Percentiles rank a stretch among this genome's conserved stretches.
phyloP scores from a whole-genome alignment of 306 rosid species.

The Abrus pulchellus region DNA sequence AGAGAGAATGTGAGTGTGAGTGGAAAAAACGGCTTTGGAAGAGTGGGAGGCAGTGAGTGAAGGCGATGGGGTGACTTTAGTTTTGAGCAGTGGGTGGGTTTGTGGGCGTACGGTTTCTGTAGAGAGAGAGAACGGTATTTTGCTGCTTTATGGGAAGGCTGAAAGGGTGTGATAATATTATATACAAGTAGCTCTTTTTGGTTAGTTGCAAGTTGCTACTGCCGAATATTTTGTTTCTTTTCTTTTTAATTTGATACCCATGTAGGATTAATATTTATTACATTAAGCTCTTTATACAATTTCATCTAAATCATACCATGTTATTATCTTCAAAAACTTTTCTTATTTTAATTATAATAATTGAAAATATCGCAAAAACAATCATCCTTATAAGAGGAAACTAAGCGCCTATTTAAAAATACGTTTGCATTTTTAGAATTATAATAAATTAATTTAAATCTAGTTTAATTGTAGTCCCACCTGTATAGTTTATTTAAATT shows the following conservation, averaged over 20 bases:
- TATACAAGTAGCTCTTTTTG: conserved; percentile 14
- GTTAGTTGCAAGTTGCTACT: conserved; percentile 10
- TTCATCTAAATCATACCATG: background rate
- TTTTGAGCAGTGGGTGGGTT: conserved; percentile 41
- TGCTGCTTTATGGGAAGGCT: conserved; percentile 47
- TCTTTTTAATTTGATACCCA: background rate
- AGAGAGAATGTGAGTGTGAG: conserved; percentile 12
- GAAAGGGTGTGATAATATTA: conserved; percentile 43
- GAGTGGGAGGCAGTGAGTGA: conserved; percentile 26
- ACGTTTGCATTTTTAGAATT: too few species aligned
- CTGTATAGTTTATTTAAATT: too few species aligned
- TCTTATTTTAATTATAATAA: too few species aligned
- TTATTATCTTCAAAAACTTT: too few species aligned
- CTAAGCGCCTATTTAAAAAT: background rate
- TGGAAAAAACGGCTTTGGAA: conserved; percentile 40
- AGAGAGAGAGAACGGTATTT: conserved; percentile 24
- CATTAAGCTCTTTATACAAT: background rate
- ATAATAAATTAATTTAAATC: too few species aligned
- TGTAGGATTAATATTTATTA: background rate
- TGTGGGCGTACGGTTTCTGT: conserved; percentile 52
- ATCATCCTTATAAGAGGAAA: background rate
- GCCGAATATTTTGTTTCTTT: background rate
- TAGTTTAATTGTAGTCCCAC: too few species aligned
- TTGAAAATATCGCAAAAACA: background rate
- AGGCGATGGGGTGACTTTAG: conserved; percentile 27